phyloP scores from a whole-genome alignment of 768 basidiomycete species.

The Termitomyces sp. region DNA sequence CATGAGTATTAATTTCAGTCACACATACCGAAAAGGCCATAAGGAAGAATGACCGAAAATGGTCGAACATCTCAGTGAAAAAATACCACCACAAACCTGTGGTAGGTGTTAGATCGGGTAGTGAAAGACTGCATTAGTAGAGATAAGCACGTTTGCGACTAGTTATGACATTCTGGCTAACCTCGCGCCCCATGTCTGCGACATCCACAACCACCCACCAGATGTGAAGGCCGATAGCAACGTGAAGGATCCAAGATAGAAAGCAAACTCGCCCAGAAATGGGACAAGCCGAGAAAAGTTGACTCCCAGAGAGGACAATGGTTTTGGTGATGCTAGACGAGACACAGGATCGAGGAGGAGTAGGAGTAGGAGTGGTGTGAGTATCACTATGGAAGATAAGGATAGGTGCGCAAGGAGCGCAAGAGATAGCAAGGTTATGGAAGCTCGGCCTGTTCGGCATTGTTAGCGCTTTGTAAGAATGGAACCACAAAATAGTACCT shows the following conservation, averaged over 20 bases:
- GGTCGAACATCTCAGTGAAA: constrained; percentile 99
- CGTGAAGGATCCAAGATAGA: constrained; percentile 44
- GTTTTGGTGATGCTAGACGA: constrained; percentile 56
- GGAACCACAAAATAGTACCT: constrained; percentile 32
- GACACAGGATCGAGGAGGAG: constrained; percentile 58
- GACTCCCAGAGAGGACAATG: constrained; percentile 24
- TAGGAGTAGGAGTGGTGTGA: constrained; percentile 63
- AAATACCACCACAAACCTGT: constrained; percentile 99
- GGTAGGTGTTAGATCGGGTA: constrained; percentile 91
- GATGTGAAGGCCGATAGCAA: constrained; percentile 48
- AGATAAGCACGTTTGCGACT: constrained; percentile 1
- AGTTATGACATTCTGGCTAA: constrained; percentile 26
- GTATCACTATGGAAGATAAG: constrained; percentile 60
- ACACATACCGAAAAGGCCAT: constrained; percentile 82
- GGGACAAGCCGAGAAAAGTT: constrained; percentile 24
- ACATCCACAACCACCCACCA: constrained; percentile 64
- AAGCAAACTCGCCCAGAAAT: constrained; percentile 42
- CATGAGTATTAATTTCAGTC: neutral
- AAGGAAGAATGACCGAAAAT: constrained; percentile 93
- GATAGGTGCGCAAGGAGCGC: constrained; percentile 71
- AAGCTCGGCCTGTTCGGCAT: constrained; percentile 43
- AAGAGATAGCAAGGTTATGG: constrained; percentile 56
- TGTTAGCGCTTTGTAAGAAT: neutral
- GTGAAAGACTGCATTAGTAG: constrained; percentile 48
- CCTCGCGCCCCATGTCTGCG: constrained; percentile 84